Evolutionary conservation across 179 eudicot genomes (phyloP).

Genomic region (Silene vulgaris): DNA sequence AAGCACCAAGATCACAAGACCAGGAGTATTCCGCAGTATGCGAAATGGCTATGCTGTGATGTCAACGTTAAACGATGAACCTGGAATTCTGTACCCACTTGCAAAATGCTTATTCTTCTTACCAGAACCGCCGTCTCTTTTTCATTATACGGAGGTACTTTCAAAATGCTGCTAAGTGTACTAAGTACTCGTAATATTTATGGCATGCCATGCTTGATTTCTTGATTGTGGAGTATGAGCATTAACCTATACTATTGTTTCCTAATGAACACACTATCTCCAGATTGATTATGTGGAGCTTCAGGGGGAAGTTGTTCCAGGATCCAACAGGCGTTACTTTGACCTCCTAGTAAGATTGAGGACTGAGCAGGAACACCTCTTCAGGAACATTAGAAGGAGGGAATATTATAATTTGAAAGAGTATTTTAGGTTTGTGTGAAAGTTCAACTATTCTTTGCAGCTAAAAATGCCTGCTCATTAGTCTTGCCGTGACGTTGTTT

Average conservation of each 20-base stretch:
- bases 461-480: no score
- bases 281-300: conserved; percentile 94
- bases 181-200: background rate
- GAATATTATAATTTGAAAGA: conserved; percentile 71
- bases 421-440: conserved; percentile 55
- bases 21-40: conserved; percentile 88
- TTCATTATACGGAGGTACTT: conserved; percentile 81
- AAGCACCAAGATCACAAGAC: conserved; percentile 85
- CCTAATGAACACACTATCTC: background rate
- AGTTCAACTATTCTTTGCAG: background rate
- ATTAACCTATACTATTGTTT: background rate
- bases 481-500: no score
- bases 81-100: conserved; percentile 88
- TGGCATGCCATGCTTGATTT: background rate
- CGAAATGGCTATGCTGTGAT: conserved; percentile 93
- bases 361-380: conserved; percentile 90
- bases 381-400: conserved; percentile 91
- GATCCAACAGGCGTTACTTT: conserved; percentile 92
- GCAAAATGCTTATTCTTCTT: conserved; percentile 95
- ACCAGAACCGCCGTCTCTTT: conserved; percentile 97
- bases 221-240: background rate
- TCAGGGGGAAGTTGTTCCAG: conserved; percentile 93
- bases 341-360: conserved; percentile 81
- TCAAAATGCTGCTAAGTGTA: background rate
- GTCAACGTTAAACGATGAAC: conserved; percentile 96